A percentile compares a stretch with the other conserved stretches of the same genome.
These are phyloP conservation scores for Didymella pomorum DNA, from an alignment of 2,329 filamentous ascomycete species.

Conservation along the genomic window DNA sequence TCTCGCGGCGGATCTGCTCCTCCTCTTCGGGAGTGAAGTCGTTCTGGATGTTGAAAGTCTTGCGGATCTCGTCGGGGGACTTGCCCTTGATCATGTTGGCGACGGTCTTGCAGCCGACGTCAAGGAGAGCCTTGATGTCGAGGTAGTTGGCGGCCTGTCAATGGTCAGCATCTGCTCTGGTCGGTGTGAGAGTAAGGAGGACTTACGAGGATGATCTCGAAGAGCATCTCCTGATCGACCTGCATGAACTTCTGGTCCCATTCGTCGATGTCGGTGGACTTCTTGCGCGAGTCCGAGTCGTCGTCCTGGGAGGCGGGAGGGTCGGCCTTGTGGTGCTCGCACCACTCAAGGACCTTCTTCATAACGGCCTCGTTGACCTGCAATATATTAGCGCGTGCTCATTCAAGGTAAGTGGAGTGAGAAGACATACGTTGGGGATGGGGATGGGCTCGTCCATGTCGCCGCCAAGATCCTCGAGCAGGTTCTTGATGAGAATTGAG, in stretches of 20 bases:
- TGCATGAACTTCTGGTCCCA: constrained; percentile 99
- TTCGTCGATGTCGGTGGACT: constrained; percentile 98
- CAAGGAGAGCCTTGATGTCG: constrained; percentile 96
- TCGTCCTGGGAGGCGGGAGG: constrained; percentile 84
- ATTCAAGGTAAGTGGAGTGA: not conserved
- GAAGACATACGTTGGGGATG: constrained; percentile 71
- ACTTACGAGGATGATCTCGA: constrained; percentile 94
- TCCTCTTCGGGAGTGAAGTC: constrained; percentile 99
- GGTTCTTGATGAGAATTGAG: constrained; percentile 96
- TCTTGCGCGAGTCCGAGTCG: constrained; percentile 92
- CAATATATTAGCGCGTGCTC: constrained; percentile 36
- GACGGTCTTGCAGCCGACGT: constrained; percentile 98
- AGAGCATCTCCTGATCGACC: constrained; percentile 99
- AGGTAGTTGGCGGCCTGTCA: constrained; percentile 94
- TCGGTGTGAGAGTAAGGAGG: not conserved
- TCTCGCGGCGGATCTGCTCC: constrained; percentile 78
- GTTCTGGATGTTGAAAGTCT: constrained; percentile 99
- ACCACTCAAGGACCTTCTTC: constrained; percentile 98
- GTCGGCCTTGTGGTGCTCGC: constrained; percentile 91
- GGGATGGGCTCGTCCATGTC: constrained; percentile 75
- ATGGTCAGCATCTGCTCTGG: constrained; percentile 25
- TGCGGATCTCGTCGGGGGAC: constrained; percentile 97
- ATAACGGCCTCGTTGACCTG: constrained; percentile 90
- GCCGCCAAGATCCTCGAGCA: constrained; percentile 89
- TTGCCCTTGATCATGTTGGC: constrained; percentile 99